Conservation (phyloP, 805 yeast species). For the Metschnikowia shivogae region DNA sequence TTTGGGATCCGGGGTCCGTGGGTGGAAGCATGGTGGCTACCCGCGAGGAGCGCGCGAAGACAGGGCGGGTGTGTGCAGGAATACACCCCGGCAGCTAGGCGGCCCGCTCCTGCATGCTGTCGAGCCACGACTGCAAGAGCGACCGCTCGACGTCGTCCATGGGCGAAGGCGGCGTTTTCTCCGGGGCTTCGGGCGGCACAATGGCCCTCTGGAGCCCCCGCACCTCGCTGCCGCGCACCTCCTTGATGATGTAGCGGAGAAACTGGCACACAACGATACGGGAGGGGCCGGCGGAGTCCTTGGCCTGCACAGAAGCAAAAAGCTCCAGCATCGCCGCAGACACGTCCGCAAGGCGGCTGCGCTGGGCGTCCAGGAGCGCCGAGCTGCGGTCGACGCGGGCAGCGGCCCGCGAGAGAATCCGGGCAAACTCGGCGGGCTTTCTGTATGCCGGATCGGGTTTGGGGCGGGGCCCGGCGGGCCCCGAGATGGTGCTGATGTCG, state of each 20-base stretch:
- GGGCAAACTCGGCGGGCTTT: constrained; percentile 14
- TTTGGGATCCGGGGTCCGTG: background rate
- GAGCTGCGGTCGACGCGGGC: constrained; percentile 31
- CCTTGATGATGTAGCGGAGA: constrained; percentile 37
- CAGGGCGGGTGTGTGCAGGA: no score
- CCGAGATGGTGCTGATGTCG: constrained; percentile 31
- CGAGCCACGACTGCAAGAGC: constrained; percentile 41
- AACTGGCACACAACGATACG: constrained; percentile 36
- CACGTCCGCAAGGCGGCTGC: constrained; percentile 7
- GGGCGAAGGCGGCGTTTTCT: constrained; percentile 8
- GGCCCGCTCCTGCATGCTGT: constrained; percentile 19
- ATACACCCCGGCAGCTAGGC: background rate
- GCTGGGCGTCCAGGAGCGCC: constrained; percentile 1
- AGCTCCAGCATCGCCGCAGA: background rate
- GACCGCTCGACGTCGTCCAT: constrained; percentile 40
- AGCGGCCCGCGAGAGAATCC: constrained; percentile 18
- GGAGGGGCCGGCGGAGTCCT: background rate
- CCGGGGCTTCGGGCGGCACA: constrained; percentile 21
- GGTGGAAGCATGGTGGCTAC: background rate
- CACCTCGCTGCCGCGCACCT: constrained; percentile 21
- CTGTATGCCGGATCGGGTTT: no score
- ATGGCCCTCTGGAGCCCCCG: constrained; percentile 29
- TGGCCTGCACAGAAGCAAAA: background rate
- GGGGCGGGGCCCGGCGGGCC: background rate
- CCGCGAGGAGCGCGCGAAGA: no score